Evolutionary conservation across 2,329 filamentous ascomycete species (phyloP).

Genomic region (Phoma sp.): DNA sequence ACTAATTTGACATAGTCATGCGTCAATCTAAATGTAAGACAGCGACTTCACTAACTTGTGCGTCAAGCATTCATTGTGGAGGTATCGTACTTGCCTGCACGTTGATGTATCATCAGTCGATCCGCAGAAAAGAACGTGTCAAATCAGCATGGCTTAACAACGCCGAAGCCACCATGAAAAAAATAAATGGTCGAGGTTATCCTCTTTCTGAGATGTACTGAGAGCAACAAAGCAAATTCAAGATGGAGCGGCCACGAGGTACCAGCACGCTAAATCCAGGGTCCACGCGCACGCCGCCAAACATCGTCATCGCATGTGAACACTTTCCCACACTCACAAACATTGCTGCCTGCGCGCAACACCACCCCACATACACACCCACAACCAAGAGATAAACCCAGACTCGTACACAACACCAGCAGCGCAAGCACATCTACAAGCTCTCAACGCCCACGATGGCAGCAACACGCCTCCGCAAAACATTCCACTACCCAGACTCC

Average conservation of each 20-base stretch:
- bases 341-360: constrained; percentile 17
- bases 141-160: too few species aligned
- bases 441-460: constrained; percentile 48
- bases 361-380: not conserved
- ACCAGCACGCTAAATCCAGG: constrained; percentile 23
- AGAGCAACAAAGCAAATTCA: too few species aligned
- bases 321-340: constrained; percentile 6
- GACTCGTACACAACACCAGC: not conserved
- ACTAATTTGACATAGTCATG: too few species aligned
- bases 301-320: constrained; percentile 30
- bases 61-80: not conserved
- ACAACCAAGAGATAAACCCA: not conserved
- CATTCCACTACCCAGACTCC: constrained; percentile 76
- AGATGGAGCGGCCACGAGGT: constrained; percentile 1
- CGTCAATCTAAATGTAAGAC: not conserved
- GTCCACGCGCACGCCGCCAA: constrained; percentile 17
- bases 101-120: not conserved
- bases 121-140: not conserved
- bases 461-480: constrained; percentile 72
- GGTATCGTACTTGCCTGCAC: not conserved
- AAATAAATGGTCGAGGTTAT: too few species aligned
- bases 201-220: too few species aligned
- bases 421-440: not conserved
- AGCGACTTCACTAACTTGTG: not conserved
- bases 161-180: too few species aligned